Base-by-base conservation (phyloP, 192 early-diverging fungal genomes). In the Radiomyces spectabilis region DNA sequence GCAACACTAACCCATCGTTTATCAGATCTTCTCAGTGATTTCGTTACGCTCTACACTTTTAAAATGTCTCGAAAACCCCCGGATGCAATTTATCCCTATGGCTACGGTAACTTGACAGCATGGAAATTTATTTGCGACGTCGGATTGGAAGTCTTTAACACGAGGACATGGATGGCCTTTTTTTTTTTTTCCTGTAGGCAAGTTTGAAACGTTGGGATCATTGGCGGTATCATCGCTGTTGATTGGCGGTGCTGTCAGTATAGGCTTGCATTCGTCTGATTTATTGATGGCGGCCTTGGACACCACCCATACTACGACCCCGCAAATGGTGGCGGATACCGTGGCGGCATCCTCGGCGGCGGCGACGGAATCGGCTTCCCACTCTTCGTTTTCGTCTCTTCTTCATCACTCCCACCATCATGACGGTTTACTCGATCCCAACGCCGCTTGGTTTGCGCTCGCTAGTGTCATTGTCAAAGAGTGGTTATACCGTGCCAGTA, bases 21-120 rank as follows among this genome's bases (percentile, higher is more conserved):
- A 15, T 5, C 46, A 69, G 84, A 86, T 56, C 61, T 85, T 7
- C 26, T 85, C 26, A 79, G 83, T 51, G 90, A 93, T 55, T 65
- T 87, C 46, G 88, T 89, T 3, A 89, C 90, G 16, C 56, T 93
- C n/a, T 89, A 84, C 51, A 79, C 87, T 15, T 89, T 84, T 54
- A 73, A 76, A 38, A 78, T 76, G 59, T 86, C 90, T 27, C 66
- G 90, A 48, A 63, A 61, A 54, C 68, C 75, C 1, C 66, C 80
- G 1, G 83, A 89, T 61, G 54, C 39, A 12, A 46, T 60, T 12
- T 83, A 84, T 62, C 90, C 90, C 29, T 89, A 78, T 52, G 86
- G 85, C 15, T 82, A 83, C 58, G 81, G 80, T 40, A 71, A 41
- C 9, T 30, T 38, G n/a, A 37, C 8, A 37, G n/a, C 51, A 15